Evolutionary conservation across 139 green algal genomes (phyloP), one percentile per base, ranked within the genome.

Genomic region (Chlorella sp.): DNA sequence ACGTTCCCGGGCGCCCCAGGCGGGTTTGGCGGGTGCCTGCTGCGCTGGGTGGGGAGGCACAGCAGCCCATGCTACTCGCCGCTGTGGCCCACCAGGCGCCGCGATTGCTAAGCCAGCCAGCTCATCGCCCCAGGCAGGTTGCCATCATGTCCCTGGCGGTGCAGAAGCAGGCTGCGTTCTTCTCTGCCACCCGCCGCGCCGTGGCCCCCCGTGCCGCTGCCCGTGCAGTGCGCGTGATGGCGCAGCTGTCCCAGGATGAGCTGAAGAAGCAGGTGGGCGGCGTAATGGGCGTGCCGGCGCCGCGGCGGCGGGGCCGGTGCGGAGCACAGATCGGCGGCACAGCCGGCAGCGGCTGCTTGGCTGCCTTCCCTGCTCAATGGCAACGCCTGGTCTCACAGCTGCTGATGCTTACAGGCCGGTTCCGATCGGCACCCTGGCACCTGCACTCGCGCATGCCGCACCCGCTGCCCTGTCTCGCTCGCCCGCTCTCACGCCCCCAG

Each of bases 201-300:
- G 64, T 40, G 14, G 64, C 32, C 64, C 17, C 32, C 64, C 32
- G 34, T 43, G n/a, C n/a, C 34, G n/a, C 65, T 44, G n/a, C 65
- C n/a, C 65, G 20, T 28, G 38, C 34, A 40, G 32, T 73, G 65
- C n/a, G 30, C 32, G 30, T 40, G 16, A 73, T 78, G 38, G 73
- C 80, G 32, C 74, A 86, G 22, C 84, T 94, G 11, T 88, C 62
- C 62, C 94, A 98, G 91, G 96, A 99, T 78, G 95, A 98, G 92
- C 92, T 98, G 16, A 98, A 99, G 89, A 94, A 98, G 90, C 87
- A 90, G 85, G 85, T 83, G 38, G 16, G 81, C 34, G 34, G 69
- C 7, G 22, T 38, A 30, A 48, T 60, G 72, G 65, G 34, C 16
- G 24, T 46, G 67, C 16, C 36, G 34, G 67, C 67, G 67, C 16